Conservation (phyloP, 805 yeast species). For the Nakazawaea pomicola region DNA sequence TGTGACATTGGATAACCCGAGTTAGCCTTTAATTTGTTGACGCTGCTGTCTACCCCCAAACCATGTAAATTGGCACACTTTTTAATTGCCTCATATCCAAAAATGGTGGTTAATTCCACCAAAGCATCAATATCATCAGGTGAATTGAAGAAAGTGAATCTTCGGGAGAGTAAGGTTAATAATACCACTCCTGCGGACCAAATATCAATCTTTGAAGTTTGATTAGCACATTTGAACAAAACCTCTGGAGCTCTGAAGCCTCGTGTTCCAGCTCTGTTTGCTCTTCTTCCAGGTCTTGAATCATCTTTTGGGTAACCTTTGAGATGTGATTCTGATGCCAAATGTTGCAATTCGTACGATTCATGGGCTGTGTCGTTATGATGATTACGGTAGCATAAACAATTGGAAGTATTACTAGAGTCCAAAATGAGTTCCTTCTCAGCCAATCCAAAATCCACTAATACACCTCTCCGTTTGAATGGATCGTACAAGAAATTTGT, state of each 20-base stretch:
- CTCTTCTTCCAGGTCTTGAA: conserved; percentile 81
- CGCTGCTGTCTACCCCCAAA: conserved; percentile 68
- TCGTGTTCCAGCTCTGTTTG: conserved; percentile 95
- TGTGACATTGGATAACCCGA: conserved; percentile 32
- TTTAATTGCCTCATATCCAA: conserved; percentile 69
- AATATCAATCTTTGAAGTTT: conserved; percentile 74
- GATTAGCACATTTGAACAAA: conserved; percentile 78
- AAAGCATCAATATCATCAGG: conserved; percentile 91
- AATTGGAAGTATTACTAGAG: conserved; percentile 28
- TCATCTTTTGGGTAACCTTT: conserved; percentile 86
- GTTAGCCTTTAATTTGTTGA: conserved; percentile 44
- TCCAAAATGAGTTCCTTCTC: conserved; percentile 43
- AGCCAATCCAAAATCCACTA: conserved; percentile 92
- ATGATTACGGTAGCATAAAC: conserved; percentile 46
- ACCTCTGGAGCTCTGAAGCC: conserved; percentile 96
- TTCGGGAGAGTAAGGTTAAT: conserved; percentile 66
- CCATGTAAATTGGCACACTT: conserved; percentile 85
- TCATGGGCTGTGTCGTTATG: conserved; percentile 20
- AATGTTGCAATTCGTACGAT: conserved; percentile 26
- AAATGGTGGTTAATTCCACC: conserved; percentile 74
- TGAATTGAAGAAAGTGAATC: conserved; percentile 93
- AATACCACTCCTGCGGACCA: conserved; percentile 94
- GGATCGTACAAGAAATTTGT: conserved; percentile 71
- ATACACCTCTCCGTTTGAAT: conserved; percentile 62
- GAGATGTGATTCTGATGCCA: conserved; percentile 31